phyloP scores from a whole-genome alignment of 1,284 basidiomycete species.

The Malassezia restricta region DNA sequence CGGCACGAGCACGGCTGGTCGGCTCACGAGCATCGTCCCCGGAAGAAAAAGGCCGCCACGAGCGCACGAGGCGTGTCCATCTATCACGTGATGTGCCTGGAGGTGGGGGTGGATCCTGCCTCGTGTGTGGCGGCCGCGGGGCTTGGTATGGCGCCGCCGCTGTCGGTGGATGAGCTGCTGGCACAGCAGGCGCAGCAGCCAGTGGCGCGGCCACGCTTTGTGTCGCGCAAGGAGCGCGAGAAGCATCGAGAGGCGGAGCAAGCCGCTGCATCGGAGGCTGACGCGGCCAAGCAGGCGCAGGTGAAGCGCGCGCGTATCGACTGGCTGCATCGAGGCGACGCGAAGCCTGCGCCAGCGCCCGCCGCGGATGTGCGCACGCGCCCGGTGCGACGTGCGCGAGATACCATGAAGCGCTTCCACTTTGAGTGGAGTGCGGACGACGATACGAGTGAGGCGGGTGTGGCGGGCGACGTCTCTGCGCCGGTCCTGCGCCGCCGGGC shows the following conservation, averaged over 20 bases:
- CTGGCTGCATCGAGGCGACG: constrained; percentile 1
- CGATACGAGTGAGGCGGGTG: constrained; percentile 28
- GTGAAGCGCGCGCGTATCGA: background rate
- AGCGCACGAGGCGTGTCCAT: no score
- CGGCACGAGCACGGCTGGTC: constrained; percentile 1
- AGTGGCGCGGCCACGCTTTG: constrained; percentile 1
- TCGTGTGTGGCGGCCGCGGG: no score
- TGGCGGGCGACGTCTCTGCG: constrained; percentile 20
- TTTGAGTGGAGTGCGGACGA: constrained; percentile 70
- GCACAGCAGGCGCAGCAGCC: background rate
- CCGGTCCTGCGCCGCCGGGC: constrained; percentile 13
- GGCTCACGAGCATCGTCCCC: background rate
- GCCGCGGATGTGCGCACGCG: constrained; percentile 54
- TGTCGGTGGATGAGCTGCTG: constrained; percentile 13
- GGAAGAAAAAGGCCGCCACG: background rate
- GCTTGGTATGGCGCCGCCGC: constrained; percentile 1
- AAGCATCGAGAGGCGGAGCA: constrained; percentile 1
- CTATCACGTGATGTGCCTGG: no score
- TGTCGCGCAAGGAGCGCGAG: constrained; percentile 11
- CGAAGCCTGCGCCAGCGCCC: background rate
- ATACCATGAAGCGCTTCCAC: constrained; percentile 65
- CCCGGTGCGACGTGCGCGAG: constrained; percentile 71
- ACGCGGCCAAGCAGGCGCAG: background rate
- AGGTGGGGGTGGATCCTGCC: no score
- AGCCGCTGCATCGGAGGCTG: background rate